Evolutionary conservation across 495 filamentous ascomycete genomes (phyloP).

Genomic region (Neurospora sp.): DNA sequence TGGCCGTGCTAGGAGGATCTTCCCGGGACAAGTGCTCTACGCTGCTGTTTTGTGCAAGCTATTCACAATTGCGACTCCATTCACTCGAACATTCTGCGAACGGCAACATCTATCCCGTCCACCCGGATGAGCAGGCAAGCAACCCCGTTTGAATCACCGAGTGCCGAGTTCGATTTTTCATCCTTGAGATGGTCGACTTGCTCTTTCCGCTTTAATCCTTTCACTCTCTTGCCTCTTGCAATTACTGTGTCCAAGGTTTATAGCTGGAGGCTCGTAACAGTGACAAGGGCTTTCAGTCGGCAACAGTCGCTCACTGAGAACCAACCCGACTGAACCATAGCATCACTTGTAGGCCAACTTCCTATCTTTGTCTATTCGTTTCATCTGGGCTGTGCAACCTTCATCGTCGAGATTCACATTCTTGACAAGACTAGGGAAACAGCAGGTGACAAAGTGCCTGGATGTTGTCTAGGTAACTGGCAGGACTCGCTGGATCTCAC

Average conservation of each 20-base stretch:
- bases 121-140: not conserved
- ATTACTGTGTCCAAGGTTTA: not conserved
- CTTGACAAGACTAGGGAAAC: not conserved
- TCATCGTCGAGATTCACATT: not conserved
- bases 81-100: not conserved
- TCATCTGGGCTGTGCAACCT: not conserved
- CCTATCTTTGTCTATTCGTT: not conserved
- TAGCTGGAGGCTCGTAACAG: not conserved
- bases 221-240: not conserved
- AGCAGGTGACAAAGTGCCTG: not conserved
- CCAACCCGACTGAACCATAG: not conserved
- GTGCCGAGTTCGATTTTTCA: not conserved
- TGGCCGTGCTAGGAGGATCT: not conserved
- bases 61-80: not conserved
- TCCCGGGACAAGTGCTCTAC: not conserved
- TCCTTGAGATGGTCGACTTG: not conserved
- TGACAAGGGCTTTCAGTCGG: not conserved
- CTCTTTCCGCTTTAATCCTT: not conserved
- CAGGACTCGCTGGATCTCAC: not conserved
- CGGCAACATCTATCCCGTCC: not conserved
- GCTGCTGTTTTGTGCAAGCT: not conserved
- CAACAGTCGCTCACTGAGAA: not conserved
- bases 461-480: not conserved
- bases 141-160: not conserved
- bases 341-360: not conserved